phyloP scores from a whole-genome alignment of 2,329 filamentous ascomycete species.

The Pseudonectria buxi region DNA sequence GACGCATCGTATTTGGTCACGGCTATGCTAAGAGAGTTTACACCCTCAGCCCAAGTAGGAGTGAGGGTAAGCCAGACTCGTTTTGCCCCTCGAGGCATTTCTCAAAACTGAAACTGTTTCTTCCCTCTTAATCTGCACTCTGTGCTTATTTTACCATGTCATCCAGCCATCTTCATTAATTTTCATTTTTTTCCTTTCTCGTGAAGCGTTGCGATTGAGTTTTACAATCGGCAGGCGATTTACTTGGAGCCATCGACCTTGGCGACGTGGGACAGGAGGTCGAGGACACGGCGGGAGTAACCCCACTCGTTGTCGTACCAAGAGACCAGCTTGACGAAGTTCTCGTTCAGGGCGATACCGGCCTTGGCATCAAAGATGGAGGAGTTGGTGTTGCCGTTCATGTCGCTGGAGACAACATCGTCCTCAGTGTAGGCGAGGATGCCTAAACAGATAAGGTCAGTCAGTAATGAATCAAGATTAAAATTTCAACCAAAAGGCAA shows the following conservation, averaged over 20 bases:
- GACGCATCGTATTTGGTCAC: too few relatives aligned
- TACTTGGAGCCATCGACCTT: slow-evolving; percentile 63
- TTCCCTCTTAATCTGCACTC: too few relatives aligned
- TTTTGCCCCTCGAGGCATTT: too few relatives aligned
- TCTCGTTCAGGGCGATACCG: slow-evolving; percentile 94
- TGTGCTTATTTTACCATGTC: slow-evolving; percentile 6
- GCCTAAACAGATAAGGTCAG: slow-evolving; percentile 46
- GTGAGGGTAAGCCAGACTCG: too few relatives aligned
- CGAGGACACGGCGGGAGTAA: slow-evolving; percentile 92
- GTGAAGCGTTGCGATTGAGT: slow-evolving; percentile 3
- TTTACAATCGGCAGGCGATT: slow-evolving; percentile 16
- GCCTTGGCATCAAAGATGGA: slow-evolving; percentile 99
- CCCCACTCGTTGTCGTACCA: slow-evolving; percentile 99
- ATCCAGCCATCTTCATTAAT: slow-evolving; percentile 15
- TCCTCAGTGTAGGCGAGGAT: slow-evolving; percentile 95
- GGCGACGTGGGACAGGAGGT: slow-evolving; percentile 72
- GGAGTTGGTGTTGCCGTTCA: slow-evolving; percentile 87
- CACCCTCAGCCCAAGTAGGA: too few relatives aligned
- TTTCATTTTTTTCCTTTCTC: slow-evolving; percentile 17
- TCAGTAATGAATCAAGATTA: slow-evolving; percentile 7
- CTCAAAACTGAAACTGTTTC: too few relatives aligned
- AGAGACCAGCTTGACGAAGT: slow-evolving; percentile 97
- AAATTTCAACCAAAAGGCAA: slow-evolving; percentile 9
- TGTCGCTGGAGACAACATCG: slow-evolving; percentile 86
- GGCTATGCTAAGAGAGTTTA: too few relatives aligned